These are phyloP conservation scores for Trichoderma parareesei DNA, from an alignment of 495 filamentous ascomycete genomes.

Conservation along the genomic window DNA sequence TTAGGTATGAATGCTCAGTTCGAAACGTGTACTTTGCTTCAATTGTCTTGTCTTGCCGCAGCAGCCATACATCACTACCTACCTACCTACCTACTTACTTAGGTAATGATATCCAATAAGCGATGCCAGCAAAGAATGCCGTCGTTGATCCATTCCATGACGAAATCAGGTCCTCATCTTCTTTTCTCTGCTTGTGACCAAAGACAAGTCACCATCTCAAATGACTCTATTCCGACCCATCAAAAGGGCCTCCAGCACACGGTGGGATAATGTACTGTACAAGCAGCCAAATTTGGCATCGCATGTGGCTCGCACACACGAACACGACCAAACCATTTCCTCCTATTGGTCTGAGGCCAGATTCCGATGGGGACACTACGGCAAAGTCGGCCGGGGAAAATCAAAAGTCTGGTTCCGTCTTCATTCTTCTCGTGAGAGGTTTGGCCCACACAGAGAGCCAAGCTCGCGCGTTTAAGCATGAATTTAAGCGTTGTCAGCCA, in stretches of 20 bases:
- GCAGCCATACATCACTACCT: background rate
- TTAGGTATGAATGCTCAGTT: background rate
- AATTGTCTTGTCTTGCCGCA: background rate
- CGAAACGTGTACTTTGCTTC: background rate
- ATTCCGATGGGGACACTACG: background rate
- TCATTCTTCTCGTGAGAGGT: background rate
- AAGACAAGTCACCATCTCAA: too few species aligned
- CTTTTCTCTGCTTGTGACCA: too few species aligned
- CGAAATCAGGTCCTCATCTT: too few species aligned
- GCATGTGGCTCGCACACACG: background rate
- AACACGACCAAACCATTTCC: background rate
- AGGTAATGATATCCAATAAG: background rate
- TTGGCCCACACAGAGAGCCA: background rate
- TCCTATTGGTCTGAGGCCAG: background rate
- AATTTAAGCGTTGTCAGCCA: constrained; percentile 36
- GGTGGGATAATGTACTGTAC: too few species aligned
- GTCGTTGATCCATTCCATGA: too few species aligned
- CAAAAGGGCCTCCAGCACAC: too few species aligned
- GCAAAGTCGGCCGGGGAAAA: constrained; percentile 10
- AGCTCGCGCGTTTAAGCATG: constrained; percentile 34
- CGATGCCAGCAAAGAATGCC: too few species aligned
- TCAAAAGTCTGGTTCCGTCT: background rate
- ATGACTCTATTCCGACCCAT: too few species aligned
- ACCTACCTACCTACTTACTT: background rate
- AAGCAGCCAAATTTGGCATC: too few species aligned